Base-by-base conservation (phyloP, 345 rosid species). In the Litchi chinensis region DNA sequence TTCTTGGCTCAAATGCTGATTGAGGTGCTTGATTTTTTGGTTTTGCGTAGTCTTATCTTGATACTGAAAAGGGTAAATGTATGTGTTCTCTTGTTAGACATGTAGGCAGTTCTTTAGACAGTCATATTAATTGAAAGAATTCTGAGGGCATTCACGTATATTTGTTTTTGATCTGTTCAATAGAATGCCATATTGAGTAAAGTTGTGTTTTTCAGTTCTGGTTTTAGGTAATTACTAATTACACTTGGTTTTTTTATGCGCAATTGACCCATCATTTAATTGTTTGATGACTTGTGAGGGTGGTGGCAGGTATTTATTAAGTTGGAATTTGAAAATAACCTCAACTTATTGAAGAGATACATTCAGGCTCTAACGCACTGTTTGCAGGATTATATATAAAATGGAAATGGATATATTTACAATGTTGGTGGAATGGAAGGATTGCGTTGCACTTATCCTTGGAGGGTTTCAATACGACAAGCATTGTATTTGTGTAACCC, bases 1-100 rank as follows among this genome's bases (percentile, higher is more conserved):
- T 94, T 71, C 83, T 93, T 65, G 99, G 99, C 56, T 77, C 90
- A n/a, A 82, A 78, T 50, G 87, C 86, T 73, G 85, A 85, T 15
- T 89, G 82, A 84, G n/a, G 12, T 52, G 24, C 6, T 15, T 26
- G 57, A 64, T 6, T 21, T 4, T 68, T 12, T 40, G 62, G 26
- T 9, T 50, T 64, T 57, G 26, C 56, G 41, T 32, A 3, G 50
- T 26, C 54, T 37, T 65, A 54, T 56, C 24, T 65, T 59, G 43
- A 10, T 13, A 21, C 75, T 50, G 71, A 21, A 26, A 28, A 66
- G 16, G 64, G 28, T 13, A 73, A 56, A 60, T 44, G 75, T 24
- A 75, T 67, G 28, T 43, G n/a, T 67, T 62, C 50, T 39, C 12
- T n/a, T 5, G 70, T 40, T 74, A 13, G 24, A 75, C 52, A 60